A percentile compares a stretch with the other conserved stretches of the same genome.
Evolutionary conservation across 2,329 filamentous ascomycete species (phyloP).

Genomic region (Magnaporthiopsis rhizophila): DNA sequence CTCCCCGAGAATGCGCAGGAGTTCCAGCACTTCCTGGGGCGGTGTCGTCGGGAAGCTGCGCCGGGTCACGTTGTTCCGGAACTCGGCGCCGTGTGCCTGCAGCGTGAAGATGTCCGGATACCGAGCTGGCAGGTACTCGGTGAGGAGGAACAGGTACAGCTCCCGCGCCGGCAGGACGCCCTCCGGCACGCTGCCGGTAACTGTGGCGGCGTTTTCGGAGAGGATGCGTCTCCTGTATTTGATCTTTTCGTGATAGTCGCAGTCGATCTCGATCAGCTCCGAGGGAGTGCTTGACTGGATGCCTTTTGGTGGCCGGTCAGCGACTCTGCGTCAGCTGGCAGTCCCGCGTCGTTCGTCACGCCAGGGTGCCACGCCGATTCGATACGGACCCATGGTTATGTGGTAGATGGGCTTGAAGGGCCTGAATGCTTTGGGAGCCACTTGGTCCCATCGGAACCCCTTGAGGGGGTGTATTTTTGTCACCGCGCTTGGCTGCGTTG

Average conservation of each 20-base stretch:
- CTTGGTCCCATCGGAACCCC: conserved; percentile 31
- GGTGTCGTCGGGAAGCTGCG: conserved; percentile 20
- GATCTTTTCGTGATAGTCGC: conserved; percentile 38
- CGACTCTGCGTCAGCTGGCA: neutral
- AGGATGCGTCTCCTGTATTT: conserved; percentile 31
- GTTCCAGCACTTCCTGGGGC: conserved; percentile 20
- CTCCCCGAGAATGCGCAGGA: conserved; percentile 21
- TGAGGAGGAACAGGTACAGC: conserved; percentile 38
- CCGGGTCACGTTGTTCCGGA: conserved; percentile 33
- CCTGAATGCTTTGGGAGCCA: conserved; percentile 30
- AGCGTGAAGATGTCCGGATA: conserved; percentile 40
- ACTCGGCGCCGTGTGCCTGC: conserved; percentile 19
- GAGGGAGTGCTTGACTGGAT: conserved; percentile 34
- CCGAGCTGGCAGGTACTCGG: conserved; percentile 36
- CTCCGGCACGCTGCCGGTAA: conserved; percentile 32
- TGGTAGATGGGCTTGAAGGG: conserved; percentile 45
- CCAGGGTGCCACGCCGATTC: neutral
- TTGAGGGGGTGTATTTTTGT: conserved; percentile 14
- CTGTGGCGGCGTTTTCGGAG: conserved; percentile 26
- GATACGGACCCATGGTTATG: conserved; percentile 43
- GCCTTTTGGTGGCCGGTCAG: conserved; percentile 20
- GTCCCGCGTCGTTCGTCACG: no score
- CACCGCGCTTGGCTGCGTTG: neutral
- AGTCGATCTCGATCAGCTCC: conserved; percentile 45
- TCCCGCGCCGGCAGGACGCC: conserved; percentile 37